phyloP scores from a whole-genome alignment of 2,329 filamentous ascomycete species.

The Cladosporium colombiae region DNA sequence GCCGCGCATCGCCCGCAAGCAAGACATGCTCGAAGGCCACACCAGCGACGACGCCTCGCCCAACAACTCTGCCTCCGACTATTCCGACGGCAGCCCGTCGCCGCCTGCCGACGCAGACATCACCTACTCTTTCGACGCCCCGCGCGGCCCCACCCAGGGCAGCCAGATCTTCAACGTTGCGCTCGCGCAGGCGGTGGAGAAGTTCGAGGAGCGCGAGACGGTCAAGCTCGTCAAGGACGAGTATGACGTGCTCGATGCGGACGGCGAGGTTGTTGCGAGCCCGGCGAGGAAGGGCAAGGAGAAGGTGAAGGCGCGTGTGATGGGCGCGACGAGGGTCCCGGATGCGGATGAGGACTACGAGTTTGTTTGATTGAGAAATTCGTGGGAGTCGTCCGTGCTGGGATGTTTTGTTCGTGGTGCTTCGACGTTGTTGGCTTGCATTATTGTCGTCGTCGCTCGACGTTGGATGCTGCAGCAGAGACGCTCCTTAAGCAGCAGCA shows the following conservation, averaged over 20 bases:
- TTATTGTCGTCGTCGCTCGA: background rate
- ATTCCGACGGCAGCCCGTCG: slow-evolving; percentile 42
- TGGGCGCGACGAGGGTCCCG: slow-evolving; percentile 28
- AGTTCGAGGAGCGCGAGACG: slow-evolving; percentile 61
- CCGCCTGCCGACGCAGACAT: slow-evolving; percentile 51
- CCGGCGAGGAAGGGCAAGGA: slow-evolving; percentile 39
- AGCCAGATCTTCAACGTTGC: slow-evolving; percentile 60
- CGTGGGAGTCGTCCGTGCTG: background rate
- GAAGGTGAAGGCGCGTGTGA: slow-evolving; percentile 35
- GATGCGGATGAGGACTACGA: slow-evolving; percentile 39
- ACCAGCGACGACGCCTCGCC: slow-evolving; percentile 43
- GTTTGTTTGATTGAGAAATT: slow-evolving; percentile 32
- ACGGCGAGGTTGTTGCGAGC: slow-evolving; percentile 35
- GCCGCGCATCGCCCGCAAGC: slow-evolving; percentile 38
- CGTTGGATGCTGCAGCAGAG: background rate
- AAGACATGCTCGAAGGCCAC: slow-evolving; percentile 44
- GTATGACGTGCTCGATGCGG: slow-evolving; percentile 55
- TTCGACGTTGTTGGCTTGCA: background rate
- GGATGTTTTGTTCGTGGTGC: background rate
- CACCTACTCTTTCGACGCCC: slow-evolving; percentile 57
- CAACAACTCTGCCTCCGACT: slow-evolving; percentile 45
- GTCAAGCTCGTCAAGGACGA: slow-evolving; percentile 62
- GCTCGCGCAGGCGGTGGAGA: slow-evolving; percentile 59
- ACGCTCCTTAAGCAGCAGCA: background rate
- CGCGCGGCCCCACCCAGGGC: slow-evolving; percentile 52